These are phyloP conservation scores for Tolypocladium amazonense DNA, from an alignment of 2,329 filamentous ascomycete genomes.

Conservation along the genomic window DNA sequence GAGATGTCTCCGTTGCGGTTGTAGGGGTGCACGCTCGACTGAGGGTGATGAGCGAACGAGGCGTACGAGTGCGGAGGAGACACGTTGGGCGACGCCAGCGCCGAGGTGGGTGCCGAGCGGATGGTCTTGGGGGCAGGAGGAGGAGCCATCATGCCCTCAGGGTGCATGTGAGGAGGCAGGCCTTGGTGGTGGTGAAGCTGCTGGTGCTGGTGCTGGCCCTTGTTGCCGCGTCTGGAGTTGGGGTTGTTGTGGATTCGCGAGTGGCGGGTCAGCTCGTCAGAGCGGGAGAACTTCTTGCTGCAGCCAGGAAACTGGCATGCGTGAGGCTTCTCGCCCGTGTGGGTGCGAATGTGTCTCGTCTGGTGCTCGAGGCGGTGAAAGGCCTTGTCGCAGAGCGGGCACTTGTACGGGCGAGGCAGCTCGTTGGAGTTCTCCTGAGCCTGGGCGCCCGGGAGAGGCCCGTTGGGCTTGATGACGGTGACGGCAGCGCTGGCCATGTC, in stretches of 20 bases:
- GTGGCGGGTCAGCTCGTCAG: constrained; percentile 91
- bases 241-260: constrained; percentile 99
- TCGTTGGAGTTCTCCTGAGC: constrained; percentile 48
- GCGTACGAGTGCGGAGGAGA: constrained; percentile 87
- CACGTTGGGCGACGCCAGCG: constrained; percentile 85
- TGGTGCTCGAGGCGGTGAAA: constrained; percentile 98
- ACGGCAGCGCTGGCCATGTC: constrained; percentile 42
- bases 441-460: constrained; percentile 51
- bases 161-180: constrained; percentile 31
- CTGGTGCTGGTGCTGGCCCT: constrained; percentile 43
- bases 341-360: constrained; percentile 81
- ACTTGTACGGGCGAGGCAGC: constrained; percentile 94
- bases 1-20: constrained; percentile 43
- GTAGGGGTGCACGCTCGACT: constrained; percentile 37
- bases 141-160: constrained; percentile 66
- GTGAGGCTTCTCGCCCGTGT: constrained; percentile 97
- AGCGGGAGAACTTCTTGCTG: constrained; percentile 93
- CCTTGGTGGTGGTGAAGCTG: constrained; percentile 26
- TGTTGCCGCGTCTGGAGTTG: constrained; percentile 89
- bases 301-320: constrained; percentile 92
- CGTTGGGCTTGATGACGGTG: constrained; percentile 50
- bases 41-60: constrained; percentile 49
- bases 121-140: constrained; percentile 67
- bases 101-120: constrained; percentile 78
- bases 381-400: constrained; percentile 93